Evolutionary conservation across 495 filamentous ascomycete genomes (phyloP).

Genomic region (Penicillium subrubescens): DNA sequence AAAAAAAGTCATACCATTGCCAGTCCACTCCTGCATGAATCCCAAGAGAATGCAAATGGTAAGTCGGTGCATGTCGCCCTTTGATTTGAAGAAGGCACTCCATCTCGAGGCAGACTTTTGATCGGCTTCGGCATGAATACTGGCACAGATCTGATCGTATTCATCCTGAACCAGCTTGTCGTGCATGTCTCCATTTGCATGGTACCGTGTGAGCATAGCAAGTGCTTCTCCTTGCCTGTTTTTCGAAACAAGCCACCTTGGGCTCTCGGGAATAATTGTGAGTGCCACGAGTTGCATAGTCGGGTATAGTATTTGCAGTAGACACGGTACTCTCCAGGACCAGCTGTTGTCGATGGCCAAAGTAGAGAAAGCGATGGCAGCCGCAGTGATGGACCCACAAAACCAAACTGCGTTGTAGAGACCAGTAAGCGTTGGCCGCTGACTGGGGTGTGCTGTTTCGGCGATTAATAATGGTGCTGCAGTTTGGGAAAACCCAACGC

Average conservation of each 20-base stretch:
- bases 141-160: conserved; percentile 44
- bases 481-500: conserved; percentile 33
- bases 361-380: conserved; percentile 23
- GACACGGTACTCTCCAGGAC: conserved; percentile 32
- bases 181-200: conserved; percentile 33
- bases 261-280: conserved; percentile 28
- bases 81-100: conserved; percentile 59
- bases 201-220: conserved; percentile 39
- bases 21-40: conserved; percentile 63
- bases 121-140: conserved; percentile 50
- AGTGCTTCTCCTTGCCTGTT: conserved; percentile 43
- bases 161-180: conserved; percentile 34
- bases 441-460: conserved; percentile 28
- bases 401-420: conserved; percentile 34
- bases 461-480: conserved; percentile 31
- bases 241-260: conserved; percentile 46
- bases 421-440: conserved; percentile 26
- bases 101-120: conserved; percentile 19
- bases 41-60: conserved; percentile 60
- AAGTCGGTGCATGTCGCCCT: conserved; percentile 67
- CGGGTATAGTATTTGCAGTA: conserved; percentile 28
- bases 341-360: conserved; percentile 21
- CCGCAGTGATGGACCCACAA: conserved; percentile 30
- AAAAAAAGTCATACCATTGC: conserved; percentile 51
- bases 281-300: conserved; percentile 20